Evolutionary conservation across 1,284 basidiomycete species (phyloP), one percentile per base, ranked within the genome.

Genomic region (Ceratobasidium theobromae): DNA sequence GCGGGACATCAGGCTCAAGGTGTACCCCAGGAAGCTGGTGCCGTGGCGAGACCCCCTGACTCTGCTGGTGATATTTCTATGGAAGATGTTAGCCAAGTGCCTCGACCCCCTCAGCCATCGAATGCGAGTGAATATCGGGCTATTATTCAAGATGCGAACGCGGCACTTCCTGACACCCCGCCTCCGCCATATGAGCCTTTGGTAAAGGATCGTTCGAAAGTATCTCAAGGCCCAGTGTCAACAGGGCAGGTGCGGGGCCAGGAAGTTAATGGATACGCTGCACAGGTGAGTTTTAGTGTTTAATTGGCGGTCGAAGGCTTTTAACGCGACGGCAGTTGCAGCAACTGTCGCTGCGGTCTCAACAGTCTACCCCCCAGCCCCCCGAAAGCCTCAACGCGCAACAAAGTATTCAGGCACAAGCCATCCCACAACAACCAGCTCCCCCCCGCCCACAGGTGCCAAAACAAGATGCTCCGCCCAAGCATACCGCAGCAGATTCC

Each of bases 401-500:
- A 23, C 25, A 25, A n/a, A 23, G 52, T 49, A 38, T 28, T 16
- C 51, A 46, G 16, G 45, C 48, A 18, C 66, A 49, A 21, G 49
- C 55, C 30, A 32, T 25, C 18, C 38, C 41, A 21, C 62, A 54
- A 12, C 62, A 52, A n/a, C 41, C 43, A 40, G n/a, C 18, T 30
- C 11, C 32, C 16, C 23, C 53, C 23, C 60, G 49, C 18, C 46
- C 45, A 4, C 33, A 32, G n/a, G 58, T 35, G 5, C 32, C 38
- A 25, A 49, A 43, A 14, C 33, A 51, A 33, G 18, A 49, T 25
- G 52, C 48, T 35, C 28, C 33, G 6, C 65, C 18, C 21, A 53
- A 67, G 28, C 67, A 67, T 30, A 35, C 28, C 14, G 30, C 48
- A 4, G 54, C 55, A 25, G 52, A 68, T 48, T 70, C 69, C 33